phyloP scores from a whole-genome alignment of 352 stramenopile genomes.

The Globisporangium rhizosaccharum region DNA sequence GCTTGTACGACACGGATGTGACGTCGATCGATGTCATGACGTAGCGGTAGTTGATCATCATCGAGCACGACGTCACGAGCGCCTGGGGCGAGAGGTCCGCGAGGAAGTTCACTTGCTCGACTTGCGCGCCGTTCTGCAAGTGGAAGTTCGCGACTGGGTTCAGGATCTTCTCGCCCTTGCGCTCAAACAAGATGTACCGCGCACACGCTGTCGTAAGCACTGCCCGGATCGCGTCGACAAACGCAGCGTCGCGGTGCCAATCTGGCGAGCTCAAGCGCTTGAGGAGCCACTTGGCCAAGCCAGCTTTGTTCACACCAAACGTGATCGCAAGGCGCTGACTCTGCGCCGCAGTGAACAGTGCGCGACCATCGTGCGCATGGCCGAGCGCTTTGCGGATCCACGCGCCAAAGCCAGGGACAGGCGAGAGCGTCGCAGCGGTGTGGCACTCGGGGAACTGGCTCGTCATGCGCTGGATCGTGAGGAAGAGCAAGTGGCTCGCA shows the following conservation, averaged over 20 bases:
- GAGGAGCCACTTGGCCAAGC: slow-evolving; percentile 65
- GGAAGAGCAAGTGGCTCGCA: slow-evolving; percentile 74
- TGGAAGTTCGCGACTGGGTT: slow-evolving; percentile 85
- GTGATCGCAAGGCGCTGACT: slow-evolving; percentile 43
- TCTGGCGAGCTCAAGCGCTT: slow-evolving; percentile 39
- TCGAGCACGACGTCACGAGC: slow-evolving; percentile 40
- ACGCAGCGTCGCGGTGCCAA: slow-evolving; percentile 45
- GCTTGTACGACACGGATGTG: slow-evolving; percentile 79
- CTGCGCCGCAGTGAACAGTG: slow-evolving; percentile 50
- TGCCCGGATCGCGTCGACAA: slow-evolving; percentile 42
- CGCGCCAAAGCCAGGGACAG: slow-evolving; percentile 64
- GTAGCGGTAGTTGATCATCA: slow-evolving; percentile 89
- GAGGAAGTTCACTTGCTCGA: slow-evolving; percentile 83
- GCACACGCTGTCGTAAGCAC: slow-evolving; percentile 57
- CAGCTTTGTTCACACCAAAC: slow-evolving; percentile 50
- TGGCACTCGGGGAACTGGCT: slow-evolving; percentile 57
- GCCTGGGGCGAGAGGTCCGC: slow-evolving; percentile 51
- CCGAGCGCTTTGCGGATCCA: slow-evolving; percentile 59
- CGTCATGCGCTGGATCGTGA: slow-evolving; percentile 76
- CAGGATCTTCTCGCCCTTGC: slow-evolving; percentile 71
- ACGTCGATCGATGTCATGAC: slow-evolving; percentile 75
- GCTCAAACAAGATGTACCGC: slow-evolving; percentile 77
- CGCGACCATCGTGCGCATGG: slow-evolving; percentile 16
- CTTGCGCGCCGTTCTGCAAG: slow-evolving; percentile 78
- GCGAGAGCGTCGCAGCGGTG: slow-evolving; percentile 69